Evolutionary conservation across 805 yeast species (phyloP), one percentile per base, ranked within the genome.

Genomic region (Saturnispora saitoi): DNA sequence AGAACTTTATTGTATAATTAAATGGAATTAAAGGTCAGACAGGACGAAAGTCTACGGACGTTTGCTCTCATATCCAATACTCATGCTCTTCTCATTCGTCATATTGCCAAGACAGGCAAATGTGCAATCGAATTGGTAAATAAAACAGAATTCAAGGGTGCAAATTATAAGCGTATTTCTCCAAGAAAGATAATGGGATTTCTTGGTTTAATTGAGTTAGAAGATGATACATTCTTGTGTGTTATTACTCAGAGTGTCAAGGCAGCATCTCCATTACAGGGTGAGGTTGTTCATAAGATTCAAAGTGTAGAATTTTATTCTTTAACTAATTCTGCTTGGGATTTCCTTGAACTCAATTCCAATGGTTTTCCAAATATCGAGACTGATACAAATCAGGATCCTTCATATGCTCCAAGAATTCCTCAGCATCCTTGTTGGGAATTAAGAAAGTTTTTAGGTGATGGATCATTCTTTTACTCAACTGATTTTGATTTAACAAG

Each of bases 391-490:
- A 32, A 57, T 4, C 58, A 58, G 6, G 68, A 67, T 4, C 67
- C 61, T 8, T 32, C 51, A 9, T 49, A 61, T 51, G 39, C 53
- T 30, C 51, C 53, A 17, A 54, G 54, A 32, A 60, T 63, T 39
- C 75, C 71, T 17, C 82, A 77, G 50, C 95, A 91, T 58, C 98
- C 98, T 0, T 89, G 98, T 60, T 73, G 72, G 42, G 93, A 84
- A 47, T 63, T 93, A 51, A 77, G 81, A 56, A 89, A 87, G 64
- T 70, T 93, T 41, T 68, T 93, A 45, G 74, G 83, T 22, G 86
- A 85, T 60, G 97, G 98, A 3, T 86, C 95, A 1, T 93, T 93
- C 62, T 91, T 86, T 66, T 93, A 83, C 67, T 86, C 96, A 48
- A 81, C 88, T 4, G 91, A 89, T 66, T 93, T 89, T 64, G 99